Evolutionary conservation across 768 basidiomycete species (phyloP).

Genomic region (Tulasnella sp.): DNA sequence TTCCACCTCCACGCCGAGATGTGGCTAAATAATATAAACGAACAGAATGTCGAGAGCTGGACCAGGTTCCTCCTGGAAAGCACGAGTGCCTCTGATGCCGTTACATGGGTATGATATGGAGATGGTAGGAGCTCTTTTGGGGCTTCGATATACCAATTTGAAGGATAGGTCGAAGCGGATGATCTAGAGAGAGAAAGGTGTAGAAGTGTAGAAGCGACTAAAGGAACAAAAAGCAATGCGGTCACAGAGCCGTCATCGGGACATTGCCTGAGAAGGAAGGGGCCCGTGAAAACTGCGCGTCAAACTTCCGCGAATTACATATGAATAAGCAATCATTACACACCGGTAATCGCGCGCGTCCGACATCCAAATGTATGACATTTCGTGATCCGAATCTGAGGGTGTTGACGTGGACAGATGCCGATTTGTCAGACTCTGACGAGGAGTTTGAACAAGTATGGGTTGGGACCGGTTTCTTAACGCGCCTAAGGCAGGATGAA

Average conservation of each 20-base stretch:
- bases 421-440: conserved; percentile 5
- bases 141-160: conserved; percentile 61
- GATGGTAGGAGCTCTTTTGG: conserved; percentile 43
- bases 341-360: conserved; percentile 79
- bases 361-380: conserved; percentile 61
- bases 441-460: neutral
- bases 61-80: conserved; percentile 64
- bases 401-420: conserved; percentile 10
- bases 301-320: neutral
- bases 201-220: conserved; percentile 60
- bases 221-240: conserved; percentile 69
- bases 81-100: conserved; percentile 38
- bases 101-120: conserved; percentile 19
- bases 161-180: conserved; percentile 30
- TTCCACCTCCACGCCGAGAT: conserved; percentile 64
- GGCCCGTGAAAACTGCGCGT: conserved; percentile 18
- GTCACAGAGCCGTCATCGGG: conserved; percentile 77
- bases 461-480: neutral
- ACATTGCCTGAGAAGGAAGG: conserved; percentile 44
- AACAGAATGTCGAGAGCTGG: conserved; percentile 67
- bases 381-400: conserved; percentile 39
- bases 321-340: conserved; percentile 15
- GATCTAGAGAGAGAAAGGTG: conserved; percentile 32
- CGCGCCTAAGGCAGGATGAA: conserved; percentile 32
- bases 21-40: conserved; percentile 66